Percentiles rank a stretch among this genome's conserved stretches.
These are phyloP conservation scores for Triadica sebifera DNA, from an alignment of 345 rosid genomes.

Conservation along the genomic window DNA sequence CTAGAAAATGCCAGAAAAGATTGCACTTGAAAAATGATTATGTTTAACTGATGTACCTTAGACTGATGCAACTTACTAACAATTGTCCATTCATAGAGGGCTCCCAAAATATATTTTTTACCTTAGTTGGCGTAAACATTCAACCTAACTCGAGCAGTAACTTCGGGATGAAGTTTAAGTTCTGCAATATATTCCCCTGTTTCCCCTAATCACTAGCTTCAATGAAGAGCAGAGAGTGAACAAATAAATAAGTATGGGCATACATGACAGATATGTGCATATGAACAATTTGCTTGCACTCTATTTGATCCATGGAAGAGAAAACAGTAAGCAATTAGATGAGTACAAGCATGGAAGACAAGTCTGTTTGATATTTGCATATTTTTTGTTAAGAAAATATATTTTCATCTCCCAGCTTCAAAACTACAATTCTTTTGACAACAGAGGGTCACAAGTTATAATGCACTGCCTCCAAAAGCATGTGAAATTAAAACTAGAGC, in stretches of 20 bases:
- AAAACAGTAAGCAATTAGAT: slow-evolving; percentile 6
- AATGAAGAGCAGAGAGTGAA: background rate
- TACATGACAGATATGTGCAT: background rate
- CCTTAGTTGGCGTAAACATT: slow-evolving; percentile 73
- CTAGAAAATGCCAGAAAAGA: background rate
- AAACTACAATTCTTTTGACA: background rate
- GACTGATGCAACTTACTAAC: slow-evolving; percentile 11
- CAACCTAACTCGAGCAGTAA: slow-evolving; percentile 71
- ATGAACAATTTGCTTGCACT: background rate
- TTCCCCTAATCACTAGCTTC: slow-evolving; percentile 75
- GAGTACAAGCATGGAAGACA: background rate
- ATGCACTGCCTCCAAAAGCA: too few relatives aligned
- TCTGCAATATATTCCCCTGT: slow-evolving; percentile 88
- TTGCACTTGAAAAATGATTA: slow-evolving; percentile 8
- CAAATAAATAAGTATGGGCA: background rate
- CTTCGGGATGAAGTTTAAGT: slow-evolving; percentile 93
- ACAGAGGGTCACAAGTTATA: background rate
- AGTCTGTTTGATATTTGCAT: background rate
- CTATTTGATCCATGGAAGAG: slow-evolving; percentile 10
- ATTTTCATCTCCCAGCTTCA: background rate
- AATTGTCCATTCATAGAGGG: slow-evolving; percentile 11
- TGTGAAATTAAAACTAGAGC: too few relatives aligned
- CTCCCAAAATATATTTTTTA: slow-evolving; percentile 9
- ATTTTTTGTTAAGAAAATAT: background rate
- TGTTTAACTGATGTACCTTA: slow-evolving; percentile 27